These are phyloP conservation scores for Primulina huaijiensis DNA, from an alignment of 257 asterid genomes.

Conservation along the genomic window DNA sequence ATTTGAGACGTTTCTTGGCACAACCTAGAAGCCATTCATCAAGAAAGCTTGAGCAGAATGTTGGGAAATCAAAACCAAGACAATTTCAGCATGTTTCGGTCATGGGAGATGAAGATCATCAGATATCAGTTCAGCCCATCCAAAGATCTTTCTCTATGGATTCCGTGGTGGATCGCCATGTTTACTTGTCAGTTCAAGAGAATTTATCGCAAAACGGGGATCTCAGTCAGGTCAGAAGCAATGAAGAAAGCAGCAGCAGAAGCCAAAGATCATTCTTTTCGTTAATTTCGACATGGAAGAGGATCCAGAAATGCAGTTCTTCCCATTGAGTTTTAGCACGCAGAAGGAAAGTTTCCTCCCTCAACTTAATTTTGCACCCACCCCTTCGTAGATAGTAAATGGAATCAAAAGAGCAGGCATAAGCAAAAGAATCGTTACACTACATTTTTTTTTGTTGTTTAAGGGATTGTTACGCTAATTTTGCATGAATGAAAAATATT, in stretches of 20 bases:
- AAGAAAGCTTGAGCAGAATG: constrained; percentile 40
- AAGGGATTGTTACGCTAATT: background rate
- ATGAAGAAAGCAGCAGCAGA: constrained; percentile 60
- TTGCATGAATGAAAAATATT: constrained; percentile 22
- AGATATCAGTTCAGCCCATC: constrained; percentile 55
- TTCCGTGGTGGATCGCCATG: constrained; percentile 56
- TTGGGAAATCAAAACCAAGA: constrained; percentile 30
- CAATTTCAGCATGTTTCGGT: constrained; percentile 56
- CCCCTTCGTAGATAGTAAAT: background rate
- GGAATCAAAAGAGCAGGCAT: background rate
- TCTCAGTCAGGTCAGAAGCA: constrained; percentile 30
- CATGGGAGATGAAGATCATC: constrained; percentile 81
- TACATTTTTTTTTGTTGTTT: background rate
- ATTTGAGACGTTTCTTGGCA: constrained; percentile 38
- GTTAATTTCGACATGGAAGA: constrained; percentile 61
- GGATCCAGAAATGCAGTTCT: constrained; percentile 61
- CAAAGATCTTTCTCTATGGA: constrained; percentile 92
- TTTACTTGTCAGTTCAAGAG: constrained; percentile 63
- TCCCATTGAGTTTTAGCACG: constrained; percentile 37
- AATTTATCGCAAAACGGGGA: constrained; percentile 40
- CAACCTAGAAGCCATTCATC: constrained; percentile 41
- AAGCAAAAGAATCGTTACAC: constrained; percentile 14
- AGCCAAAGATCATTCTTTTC: constrained; percentile 65
- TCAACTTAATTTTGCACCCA: background rate
- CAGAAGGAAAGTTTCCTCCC: background rate